Evolutionary conservation across 2,329 filamentous ascomycete species (phyloP).

Genomic region (Tolypocladium capitatum): DNA sequence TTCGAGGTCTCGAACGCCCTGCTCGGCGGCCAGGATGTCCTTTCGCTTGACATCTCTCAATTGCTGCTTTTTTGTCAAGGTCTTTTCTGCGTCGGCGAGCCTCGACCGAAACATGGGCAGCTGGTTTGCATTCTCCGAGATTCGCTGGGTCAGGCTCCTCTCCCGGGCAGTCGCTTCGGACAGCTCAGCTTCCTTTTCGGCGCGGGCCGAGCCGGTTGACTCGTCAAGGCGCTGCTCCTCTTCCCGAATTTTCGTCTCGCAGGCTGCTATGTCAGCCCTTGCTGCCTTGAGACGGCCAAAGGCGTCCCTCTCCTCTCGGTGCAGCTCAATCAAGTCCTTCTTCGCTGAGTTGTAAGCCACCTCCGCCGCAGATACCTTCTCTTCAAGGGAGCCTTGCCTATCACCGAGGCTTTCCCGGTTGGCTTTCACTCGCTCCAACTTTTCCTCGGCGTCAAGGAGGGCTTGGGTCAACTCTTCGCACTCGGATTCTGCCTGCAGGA

Average conservation of each 20-base stretch:
- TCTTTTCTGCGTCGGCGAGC: conserved; percentile 17
- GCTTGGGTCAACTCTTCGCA: conserved; percentile 32
- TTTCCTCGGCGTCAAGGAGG: conserved; percentile 33
- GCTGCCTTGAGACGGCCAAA: conserved; percentile 41
- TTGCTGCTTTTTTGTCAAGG: conserved; percentile 16
- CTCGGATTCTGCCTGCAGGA: conserved; percentile 14
- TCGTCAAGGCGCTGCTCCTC: conserved; percentile 51
- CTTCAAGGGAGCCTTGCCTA: conserved; percentile 32
- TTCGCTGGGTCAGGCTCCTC: conserved; percentile 12
- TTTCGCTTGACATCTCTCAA: conserved; percentile 30
- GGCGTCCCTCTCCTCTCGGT: conserved; percentile 54
- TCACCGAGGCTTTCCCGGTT: conserved; percentile 28
- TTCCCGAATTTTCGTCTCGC: conserved; percentile 33
- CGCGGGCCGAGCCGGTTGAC: conserved; percentile 56
- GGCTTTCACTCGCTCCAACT: conserved; percentile 23
- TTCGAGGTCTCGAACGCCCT: conserved; percentile 35
- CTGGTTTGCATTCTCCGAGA: conserved; percentile 15
- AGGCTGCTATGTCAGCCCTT: conserved; percentile 30
- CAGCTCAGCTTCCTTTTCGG: conserved; percentile 45
- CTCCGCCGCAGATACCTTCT: conserved; percentile 31
- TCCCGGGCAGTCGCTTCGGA: conserved; percentile 14
- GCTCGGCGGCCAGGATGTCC: conserved; percentile 41
- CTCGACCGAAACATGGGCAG: conserved; percentile 20
- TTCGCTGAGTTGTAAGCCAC: conserved; percentile 39
- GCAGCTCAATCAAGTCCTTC: conserved; percentile 38